Conservation (phyloP, 257 asterid species). For the Solanum pimpinellifolium region DNA sequence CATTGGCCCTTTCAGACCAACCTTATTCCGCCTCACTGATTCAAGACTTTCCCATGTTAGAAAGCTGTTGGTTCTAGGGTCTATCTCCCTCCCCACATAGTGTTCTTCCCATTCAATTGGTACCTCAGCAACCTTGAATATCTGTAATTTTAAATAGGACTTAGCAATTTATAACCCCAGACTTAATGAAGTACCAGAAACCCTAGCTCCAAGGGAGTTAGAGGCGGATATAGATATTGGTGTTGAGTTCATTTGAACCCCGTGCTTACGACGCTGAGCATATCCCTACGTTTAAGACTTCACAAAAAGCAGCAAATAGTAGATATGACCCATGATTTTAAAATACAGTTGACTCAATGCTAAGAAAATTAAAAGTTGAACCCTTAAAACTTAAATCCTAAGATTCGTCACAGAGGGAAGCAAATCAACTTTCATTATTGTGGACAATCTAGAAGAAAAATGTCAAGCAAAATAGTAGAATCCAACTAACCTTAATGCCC, state of each 20-base stretch:
- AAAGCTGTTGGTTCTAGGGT: conserved; percentile 94
- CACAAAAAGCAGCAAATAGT: background rate
- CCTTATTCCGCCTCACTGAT: conserved; percentile 72
- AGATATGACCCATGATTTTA: background rate
- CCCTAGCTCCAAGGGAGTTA: background rate
- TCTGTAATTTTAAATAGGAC: conserved; percentile 23
- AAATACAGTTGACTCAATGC: background rate
- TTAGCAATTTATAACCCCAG: background rate
- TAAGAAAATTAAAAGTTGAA: background rate
- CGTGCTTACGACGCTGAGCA: background rate
- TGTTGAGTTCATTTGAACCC: background rate
- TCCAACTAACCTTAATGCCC: background rate
- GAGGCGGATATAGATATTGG: background rate
- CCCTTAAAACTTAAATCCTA: background rate
- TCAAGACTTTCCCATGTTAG: conserved; percentile 97
- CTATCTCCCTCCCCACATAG: conserved; percentile 73
- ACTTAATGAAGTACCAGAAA: background rate
- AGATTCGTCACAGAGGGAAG: background rate
- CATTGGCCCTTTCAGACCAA: conserved; percentile 96
- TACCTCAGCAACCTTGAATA: conserved; percentile 66
- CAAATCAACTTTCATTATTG: background rate
- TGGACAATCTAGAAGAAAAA: background rate
- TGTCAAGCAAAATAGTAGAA: background rate
- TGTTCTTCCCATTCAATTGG: conserved; percentile 99
- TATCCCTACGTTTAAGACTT: background rate